Percentiles rank a stretch among this genome's conserved stretches.
These are phyloP conservation scores for Pythium guiyangense DNA, from an alignment of 352 stramenopile genomes.

Conservation along the genomic window DNA sequence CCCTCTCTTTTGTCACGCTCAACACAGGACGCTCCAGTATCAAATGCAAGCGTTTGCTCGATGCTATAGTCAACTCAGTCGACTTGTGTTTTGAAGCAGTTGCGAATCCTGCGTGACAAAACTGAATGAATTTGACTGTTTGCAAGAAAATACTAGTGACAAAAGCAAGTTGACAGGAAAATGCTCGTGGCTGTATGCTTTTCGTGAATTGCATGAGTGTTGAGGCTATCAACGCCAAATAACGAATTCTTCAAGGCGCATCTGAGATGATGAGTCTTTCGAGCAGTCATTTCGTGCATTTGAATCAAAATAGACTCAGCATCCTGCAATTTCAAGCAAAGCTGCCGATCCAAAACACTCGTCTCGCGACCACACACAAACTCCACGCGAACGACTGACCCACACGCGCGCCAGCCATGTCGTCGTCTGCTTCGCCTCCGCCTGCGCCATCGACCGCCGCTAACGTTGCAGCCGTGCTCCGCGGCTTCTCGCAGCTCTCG, in stretches of 20 bases:
- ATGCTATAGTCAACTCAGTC: background rate
- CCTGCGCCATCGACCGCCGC: constrained; percentile 24
- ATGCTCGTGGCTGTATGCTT: constrained; percentile 2
- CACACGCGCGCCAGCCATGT: constrained; percentile 12
- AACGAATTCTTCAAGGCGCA: too few species aligned
- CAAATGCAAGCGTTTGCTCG: background rate
- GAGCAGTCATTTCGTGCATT: too few species aligned
- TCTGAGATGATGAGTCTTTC: too few species aligned
- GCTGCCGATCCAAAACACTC: background rate
- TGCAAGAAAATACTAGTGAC: background rate
- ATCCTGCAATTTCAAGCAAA: too few species aligned
- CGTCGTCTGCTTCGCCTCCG: constrained; percentile 32
- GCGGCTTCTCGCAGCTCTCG: constrained; percentile 51
- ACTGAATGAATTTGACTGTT: background rate
- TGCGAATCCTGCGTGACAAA: too few species aligned
- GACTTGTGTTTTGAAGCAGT: background rate
- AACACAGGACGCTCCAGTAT: background rate
- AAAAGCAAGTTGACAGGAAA: constrained; percentile 3
- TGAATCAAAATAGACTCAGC: too few species aligned
- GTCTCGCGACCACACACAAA: constrained; percentile 2
- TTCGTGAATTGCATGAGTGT: background rate
- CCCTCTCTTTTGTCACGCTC: background rate
- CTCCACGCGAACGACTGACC: background rate
- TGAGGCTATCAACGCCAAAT: too few species aligned
- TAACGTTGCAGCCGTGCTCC: constrained; percentile 12